A percentile compares a stretch with the other conserved stretches of the same genome.
phyloP scores from a whole-genome alignment of 257 asterid genomes.

The Solanum dulcamara region DNA sequence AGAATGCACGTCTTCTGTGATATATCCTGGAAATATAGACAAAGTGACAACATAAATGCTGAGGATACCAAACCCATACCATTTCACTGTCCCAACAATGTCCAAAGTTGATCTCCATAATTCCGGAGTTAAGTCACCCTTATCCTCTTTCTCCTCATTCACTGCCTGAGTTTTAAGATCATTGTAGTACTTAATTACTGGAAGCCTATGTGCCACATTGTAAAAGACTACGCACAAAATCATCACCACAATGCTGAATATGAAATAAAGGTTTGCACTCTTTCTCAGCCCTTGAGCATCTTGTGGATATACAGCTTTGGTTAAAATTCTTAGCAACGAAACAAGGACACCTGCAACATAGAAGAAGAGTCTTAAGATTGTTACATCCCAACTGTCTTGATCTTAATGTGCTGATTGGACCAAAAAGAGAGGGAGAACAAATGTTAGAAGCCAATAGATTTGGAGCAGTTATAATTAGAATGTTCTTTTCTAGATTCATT shows the following conservation, averaged over 20 bases:
- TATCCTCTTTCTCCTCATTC: slow-evolving; percentile 54
- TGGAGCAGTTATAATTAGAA: background rate
- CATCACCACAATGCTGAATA: slow-evolving; percentile 66
- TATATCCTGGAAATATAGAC: slow-evolving; percentile 78
- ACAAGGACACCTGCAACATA: slow-evolving; percentile 72
- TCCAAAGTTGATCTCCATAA: slow-evolving; percentile 61
- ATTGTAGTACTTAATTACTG: slow-evolving; percentile 60
- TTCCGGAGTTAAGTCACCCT: slow-evolving; percentile 53
- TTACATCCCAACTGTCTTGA: background rate
- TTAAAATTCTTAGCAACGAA: slow-evolving; percentile 56
- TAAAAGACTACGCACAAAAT: slow-evolving; percentile 56
- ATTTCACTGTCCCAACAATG: slow-evolving; percentile 62
- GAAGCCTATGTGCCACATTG: slow-evolving; percentile 68
- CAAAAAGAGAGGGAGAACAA: background rate
- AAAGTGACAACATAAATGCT: slow-evolving; percentile 66
- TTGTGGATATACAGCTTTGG: slow-evolving; percentile 82
- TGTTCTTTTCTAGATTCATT: background rate
- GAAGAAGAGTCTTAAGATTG: background rate
- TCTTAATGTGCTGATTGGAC: background rate
- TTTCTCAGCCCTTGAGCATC: slow-evolving; percentile 68
- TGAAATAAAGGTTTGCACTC: slow-evolving; percentile 83
- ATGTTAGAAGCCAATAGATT: background rate
- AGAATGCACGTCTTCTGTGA: slow-evolving; percentile 93
- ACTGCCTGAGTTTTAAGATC: slow-evolving; percentile 55
- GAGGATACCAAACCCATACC: slow-evolving; percentile 60